Evolutionary conservation across 2,329 filamentous ascomycete species (phyloP).

Genomic region (Alternaria triticimaculans): DNA sequence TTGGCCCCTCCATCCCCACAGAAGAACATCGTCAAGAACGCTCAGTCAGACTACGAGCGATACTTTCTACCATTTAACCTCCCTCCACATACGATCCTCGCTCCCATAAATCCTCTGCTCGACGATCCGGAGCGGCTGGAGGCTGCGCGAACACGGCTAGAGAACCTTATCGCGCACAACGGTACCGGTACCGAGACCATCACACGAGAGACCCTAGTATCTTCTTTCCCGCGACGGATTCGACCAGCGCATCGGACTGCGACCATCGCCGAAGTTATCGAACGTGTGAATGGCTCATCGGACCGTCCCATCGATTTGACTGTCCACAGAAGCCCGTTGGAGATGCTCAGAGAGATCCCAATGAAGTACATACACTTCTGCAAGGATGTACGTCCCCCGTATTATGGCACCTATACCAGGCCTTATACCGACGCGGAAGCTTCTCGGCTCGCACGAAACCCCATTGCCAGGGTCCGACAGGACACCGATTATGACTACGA

Average conservation of each 20-base stretch:
- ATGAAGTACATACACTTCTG: slow-evolving; percentile 68
- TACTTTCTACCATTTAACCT: slow-evolving; percentile 83
- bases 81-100: slow-evolving; percentile 74
- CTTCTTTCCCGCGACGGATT: slow-evolving; percentile 18
- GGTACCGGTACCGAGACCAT: slow-evolving; percentile 20
- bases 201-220: slow-evolving; percentile 25
- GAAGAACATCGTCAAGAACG: slow-evolving; percentile 40
- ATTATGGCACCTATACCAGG: slow-evolving; percentile 75
- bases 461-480: slow-evolving; percentile 60
- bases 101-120: slow-evolving; percentile 56
- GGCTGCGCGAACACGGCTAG: slow-evolving; percentile 36
- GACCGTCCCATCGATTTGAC: slow-evolving; percentile 54
- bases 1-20: slow-evolving; percentile 41
- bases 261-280: slow-evolving; percentile 49
- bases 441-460: slow-evolving; percentile 62
- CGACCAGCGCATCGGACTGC: slow-evolving; percentile 25
- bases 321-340: slow-evolving; percentile 44
- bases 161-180: slow-evolving; percentile 28
- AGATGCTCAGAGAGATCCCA: slow-evolving; percentile 62
- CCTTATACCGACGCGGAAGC: slow-evolving; percentile 55
- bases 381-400: slow-evolving; percentile 70
- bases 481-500: slow-evolving; percentile 83
- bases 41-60: slow-evolving; percentile 58
- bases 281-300: slow-evolving; percentile 52
- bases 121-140: slow-evolving; percentile 36